Conservation (phyloP, 2,329 filamentous ascomycete genomes). For the Emydomyces testavorans region DNA sequence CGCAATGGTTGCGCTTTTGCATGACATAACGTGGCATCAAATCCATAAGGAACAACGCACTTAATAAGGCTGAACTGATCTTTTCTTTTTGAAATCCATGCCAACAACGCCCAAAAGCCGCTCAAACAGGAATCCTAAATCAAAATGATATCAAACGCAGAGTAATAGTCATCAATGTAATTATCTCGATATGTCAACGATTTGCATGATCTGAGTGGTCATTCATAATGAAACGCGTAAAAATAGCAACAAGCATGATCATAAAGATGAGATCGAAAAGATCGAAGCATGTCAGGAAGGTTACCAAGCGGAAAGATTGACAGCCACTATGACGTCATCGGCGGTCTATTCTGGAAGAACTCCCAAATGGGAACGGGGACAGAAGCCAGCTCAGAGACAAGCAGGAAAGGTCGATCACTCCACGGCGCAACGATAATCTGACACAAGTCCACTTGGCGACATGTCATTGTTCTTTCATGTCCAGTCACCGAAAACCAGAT, state of each 20-base stretch:
- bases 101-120: not conserved
- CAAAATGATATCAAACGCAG: not conserved
- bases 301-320: not conserved
- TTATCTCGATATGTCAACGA: not conserved
- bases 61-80: not conserved
- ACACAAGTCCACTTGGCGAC: conserved; percentile 1
- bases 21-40: not conserved
- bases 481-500: not conserved
- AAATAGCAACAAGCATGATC: not conserved
- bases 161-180: not conserved
- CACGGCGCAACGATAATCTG: not conserved
- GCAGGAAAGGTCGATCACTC: not conserved
- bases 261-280: not conserved
- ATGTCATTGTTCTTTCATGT: not conserved
- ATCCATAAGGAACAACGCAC: not conserved
- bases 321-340: not conserved
- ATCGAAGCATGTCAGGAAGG: not conserved
- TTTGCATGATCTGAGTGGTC: not conserved
- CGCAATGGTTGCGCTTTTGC: not conserved
- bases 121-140: not conserved
- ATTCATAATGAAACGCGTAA: not conserved
- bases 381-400: not conserved
- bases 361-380: too few relatives aligned
- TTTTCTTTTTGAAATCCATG: not conserved
- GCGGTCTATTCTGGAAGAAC: too few relatives aligned